Conservation (phyloP, 164 flowering plant genomes). For the Euptelea pleiosperma region DNA sequence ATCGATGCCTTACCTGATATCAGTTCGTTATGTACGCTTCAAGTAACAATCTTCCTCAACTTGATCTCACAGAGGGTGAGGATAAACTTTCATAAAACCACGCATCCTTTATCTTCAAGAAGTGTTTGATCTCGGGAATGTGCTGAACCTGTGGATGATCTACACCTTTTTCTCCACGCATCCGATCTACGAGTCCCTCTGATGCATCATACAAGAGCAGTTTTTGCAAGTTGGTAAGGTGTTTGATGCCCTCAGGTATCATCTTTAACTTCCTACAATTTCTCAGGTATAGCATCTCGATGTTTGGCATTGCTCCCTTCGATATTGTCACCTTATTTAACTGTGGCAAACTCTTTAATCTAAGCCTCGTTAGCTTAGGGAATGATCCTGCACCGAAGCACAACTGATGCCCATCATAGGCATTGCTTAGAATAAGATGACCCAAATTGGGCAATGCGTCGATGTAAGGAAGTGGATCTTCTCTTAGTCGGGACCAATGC, state of each 20-base stretch:
- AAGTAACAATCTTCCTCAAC: no score
- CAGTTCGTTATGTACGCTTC: no score
- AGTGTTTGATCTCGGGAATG: background rate
- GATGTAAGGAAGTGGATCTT: conserved; percentile 12
- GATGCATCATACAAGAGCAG: background rate
- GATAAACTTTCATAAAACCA: no score
- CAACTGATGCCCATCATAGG: conserved; percentile 2
- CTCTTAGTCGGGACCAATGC: background rate
- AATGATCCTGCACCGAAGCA: conserved; percentile 4
- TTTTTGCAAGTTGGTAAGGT: conserved; percentile 6
- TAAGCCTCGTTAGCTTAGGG: background rate
- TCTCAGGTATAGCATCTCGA: background rate
- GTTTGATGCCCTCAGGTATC: conserved; percentile 12
- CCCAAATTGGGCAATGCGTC: conserved; percentile 8
- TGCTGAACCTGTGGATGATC: background rate
- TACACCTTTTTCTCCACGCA: background rate
- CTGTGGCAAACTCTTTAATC: background rate
- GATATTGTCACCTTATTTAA: background rate
- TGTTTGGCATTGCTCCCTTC: conserved; percentile 1
- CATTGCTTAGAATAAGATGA: conserved; percentile 3
- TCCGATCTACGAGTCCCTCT: background rate
- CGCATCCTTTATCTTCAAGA: no score
- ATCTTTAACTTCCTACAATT: background rate
- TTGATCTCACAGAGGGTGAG: no score
- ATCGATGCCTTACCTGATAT: no score